These are phyloP conservation scores for Sclerotinia sclerotiorum DNA, from an alignment of 2,329 filamentous ascomycete species.

Conservation along the genomic window DNA sequence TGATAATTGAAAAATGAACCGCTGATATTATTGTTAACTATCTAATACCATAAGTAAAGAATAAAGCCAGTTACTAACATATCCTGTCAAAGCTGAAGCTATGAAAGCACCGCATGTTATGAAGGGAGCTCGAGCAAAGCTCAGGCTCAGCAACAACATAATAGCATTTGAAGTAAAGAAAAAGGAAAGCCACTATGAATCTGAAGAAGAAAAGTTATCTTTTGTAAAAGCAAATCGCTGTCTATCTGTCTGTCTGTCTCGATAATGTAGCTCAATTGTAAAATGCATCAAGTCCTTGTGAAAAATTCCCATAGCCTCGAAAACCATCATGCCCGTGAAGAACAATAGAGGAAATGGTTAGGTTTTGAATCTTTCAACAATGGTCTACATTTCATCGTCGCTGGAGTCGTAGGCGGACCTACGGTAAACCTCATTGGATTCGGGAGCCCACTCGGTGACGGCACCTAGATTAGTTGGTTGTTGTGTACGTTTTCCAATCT, in stretches of 20 bases:
- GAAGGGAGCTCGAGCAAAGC: neutral
- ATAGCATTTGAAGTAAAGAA: neutral
- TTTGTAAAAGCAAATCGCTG: neutral
- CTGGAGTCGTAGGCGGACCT: slow-evolving; percentile 16
- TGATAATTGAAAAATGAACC: neutral
- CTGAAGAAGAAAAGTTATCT: neutral
- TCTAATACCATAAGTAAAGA: neutral
- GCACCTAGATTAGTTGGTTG: neutral
- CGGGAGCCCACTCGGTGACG: slow-evolving; percentile 9
- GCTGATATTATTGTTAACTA: neutral
- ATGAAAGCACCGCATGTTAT: neutral
- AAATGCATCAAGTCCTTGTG: neutral
- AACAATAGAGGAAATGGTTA: neutral
- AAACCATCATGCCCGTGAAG: neutral
- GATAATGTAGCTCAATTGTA: neutral
- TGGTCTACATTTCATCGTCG: slow-evolving; percentile 15
- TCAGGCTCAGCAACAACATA: too few relatives aligned
- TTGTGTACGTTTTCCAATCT: slow-evolving; percentile 1
- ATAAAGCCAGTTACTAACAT: neutral
- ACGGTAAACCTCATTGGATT: neutral
- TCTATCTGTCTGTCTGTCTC: neutral
- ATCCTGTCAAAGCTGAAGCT: neutral
- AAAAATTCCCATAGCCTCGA: too few relatives aligned
- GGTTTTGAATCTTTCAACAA: neutral
- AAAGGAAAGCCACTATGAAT: neutral